Percentiles rank a stretch among this genome's conserved stretches.
Evolutionary conservation across 2,329 filamentous ascomycete genomes (phyloP).

Genomic region (Penicillium decumbens): DNA sequence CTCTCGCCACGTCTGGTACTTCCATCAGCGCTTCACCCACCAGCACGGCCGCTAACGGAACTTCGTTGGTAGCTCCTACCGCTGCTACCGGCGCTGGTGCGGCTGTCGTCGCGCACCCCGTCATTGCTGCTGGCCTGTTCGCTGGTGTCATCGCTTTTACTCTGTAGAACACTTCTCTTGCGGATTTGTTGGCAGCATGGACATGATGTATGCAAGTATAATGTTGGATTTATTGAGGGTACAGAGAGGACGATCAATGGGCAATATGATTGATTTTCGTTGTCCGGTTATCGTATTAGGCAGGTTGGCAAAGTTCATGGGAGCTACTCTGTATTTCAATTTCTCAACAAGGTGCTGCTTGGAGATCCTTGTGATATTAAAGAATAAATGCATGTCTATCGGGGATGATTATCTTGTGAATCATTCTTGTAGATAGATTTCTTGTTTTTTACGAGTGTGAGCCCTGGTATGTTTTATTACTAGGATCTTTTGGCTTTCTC

Average conservation of each 20-base stretch:
- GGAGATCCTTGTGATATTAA: not conserved
- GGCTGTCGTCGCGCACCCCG: slow-evolving; percentile 12
- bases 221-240: not conserved
- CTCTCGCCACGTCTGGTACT: slow-evolving; percentile 10
- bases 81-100: slow-evolving; percentile 13
- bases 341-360: not conserved
- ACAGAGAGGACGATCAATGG: not conserved
- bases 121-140: slow-evolving; percentile 18
- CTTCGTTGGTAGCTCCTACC: slow-evolving; percentile 5
- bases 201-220: not conserved
- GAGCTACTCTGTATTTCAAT: not conserved
- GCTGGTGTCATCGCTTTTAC: slow-evolving; percentile 20
- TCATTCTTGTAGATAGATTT: not conserved
- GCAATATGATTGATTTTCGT: not conserved
- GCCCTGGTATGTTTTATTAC: no score
- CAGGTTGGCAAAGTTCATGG: not conserved
- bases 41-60: slow-evolving; percentile 3
- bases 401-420: not conserved
- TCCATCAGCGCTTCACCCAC: slow-evolving; percentile 2
- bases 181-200: not conserved
- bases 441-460: not conserved
- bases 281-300: not conserved
- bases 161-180: slow-evolving; percentile 6
- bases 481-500: no score
- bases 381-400: not conserved